Base-by-base conservation (phyloP, 352 stramenopile species). In the Phytophthora pluvialis region DNA sequence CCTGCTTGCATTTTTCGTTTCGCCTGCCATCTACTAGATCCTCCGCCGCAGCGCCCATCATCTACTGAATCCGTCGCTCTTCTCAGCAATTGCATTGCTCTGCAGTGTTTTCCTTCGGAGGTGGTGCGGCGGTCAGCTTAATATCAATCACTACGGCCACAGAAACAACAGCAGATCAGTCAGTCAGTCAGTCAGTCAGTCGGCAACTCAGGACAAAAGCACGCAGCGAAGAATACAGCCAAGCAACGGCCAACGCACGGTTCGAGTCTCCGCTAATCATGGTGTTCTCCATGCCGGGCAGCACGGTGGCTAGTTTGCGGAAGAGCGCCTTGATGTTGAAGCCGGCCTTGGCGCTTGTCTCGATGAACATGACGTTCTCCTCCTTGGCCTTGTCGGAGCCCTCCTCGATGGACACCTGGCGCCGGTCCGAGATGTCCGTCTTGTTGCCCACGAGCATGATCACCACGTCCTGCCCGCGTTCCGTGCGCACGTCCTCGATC, bases 381-480 rank as follows among this genome's bases (percentile, higher is more conserved):
- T 99, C 96, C 66, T 98, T 98, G 29, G 98, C 96, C 58, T 98
- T 98, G 74, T 99, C 97, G 28, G 98, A 95, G 32, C 97, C 98
- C 70, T 99, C 98, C 70, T 99, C 97, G 48, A 98, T 98, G 39
- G 94, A 97, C 8, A 99, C 95, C 71, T 99, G 91, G 47, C 91
- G 89, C 60, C 98, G 97, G 65, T 99, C 98, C 43, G 93, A 98
- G 45, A 99, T 93, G 78, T 99, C 98, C 36, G 97, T 99, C 84
- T 99, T 99, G 83, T 99, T 99, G 53, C 98, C 98, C 33, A 99
- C 98, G 8, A 99, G 81, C 82, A 99, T 99, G 84, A 99, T 99
- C 36, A 99, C 94, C 26, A 99, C 98, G 75, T 99, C 97, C 63
- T 98, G 97, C 38, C 97, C 98, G 58, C 98, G 88, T 75, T 99